Percentiles rank a stretch among this genome's conserved stretches.
These are phyloP conservation scores for Corinectria fuckeliana DNA, from an alignment of 2,329 filamentous ascomycete species.

Conservation along the genomic window DNA sequence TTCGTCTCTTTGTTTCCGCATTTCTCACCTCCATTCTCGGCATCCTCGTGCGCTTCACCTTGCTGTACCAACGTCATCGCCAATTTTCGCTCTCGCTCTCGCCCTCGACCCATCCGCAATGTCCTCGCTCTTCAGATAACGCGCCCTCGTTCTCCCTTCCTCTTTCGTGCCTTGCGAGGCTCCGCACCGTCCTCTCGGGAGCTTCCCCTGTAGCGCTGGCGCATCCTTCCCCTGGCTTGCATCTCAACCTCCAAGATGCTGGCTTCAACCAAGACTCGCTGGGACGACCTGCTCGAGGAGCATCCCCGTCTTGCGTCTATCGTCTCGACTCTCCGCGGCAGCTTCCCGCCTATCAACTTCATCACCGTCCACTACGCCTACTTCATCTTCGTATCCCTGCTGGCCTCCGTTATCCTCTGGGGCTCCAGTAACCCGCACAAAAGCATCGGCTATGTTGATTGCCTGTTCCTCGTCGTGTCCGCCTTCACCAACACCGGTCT, in stretches of 20 bases:
- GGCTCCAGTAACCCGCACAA: slow-evolving; percentile 56
- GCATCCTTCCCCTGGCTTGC: slow-evolving; percentile 15
- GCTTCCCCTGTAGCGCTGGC: slow-evolving; percentile 7
- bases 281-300: slow-evolving; percentile 32
- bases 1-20: neutral
- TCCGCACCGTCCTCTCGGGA: neutral
- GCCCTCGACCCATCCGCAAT: slow-evolving; percentile 14
- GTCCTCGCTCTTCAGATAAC: slow-evolving; percentile 26
- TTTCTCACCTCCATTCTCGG: neutral
- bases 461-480: slow-evolving; percentile 70
- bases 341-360: slow-evolving; percentile 60
- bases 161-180: neutral
- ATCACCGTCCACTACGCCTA: slow-evolving; percentile 72
- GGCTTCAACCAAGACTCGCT: slow-evolving; percentile 25
- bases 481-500: slow-evolving; percentile 73
- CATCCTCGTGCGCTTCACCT: neutral
- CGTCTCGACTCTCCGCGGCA: slow-evolving; percentile 1
- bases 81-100: neutral
- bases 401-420: slow-evolving; percentile 68
- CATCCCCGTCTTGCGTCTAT: slow-evolving; percentile 22
- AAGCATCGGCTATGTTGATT: slow-evolving; percentile 66
- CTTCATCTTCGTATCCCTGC: slow-evolving; percentile 62
- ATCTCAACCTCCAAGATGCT: slow-evolving; percentile 26
- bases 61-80: neutral
- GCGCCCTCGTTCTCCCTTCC: neutral